These are phyloP conservation scores for Scytalidium lignicola DNA, from an alignment of 2,329 filamentous ascomycete species.

Conservation along the genomic window DNA sequence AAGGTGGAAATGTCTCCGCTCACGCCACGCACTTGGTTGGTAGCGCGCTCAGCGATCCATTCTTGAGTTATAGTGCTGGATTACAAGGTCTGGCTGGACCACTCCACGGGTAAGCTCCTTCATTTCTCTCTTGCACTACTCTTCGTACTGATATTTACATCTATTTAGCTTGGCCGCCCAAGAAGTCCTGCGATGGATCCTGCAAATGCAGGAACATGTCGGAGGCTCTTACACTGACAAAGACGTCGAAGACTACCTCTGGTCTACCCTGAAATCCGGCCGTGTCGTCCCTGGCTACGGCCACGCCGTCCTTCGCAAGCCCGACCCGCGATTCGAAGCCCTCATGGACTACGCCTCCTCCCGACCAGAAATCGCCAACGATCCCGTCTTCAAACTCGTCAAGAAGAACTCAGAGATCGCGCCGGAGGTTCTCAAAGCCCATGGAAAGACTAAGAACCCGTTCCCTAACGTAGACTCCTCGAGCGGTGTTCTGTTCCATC, in stretches of 20 bases:
- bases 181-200: conserved; percentile 93
- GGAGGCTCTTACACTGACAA: conserved; percentile 71
- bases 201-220: conserved; percentile 90
- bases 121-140: background rate
- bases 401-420: conserved; percentile 91
- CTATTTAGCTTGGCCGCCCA: conserved; percentile 73
- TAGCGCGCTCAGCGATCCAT: conserved; percentile 88
- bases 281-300: conserved; percentile 94
- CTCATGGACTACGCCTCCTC: conserved; percentile 91
- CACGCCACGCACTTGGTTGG: conserved; percentile 94
- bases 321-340: conserved; percentile 92
- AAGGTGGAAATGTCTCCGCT: conserved; percentile 95
- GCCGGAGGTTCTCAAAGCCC: conserved; percentile 82
- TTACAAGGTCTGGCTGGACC: conserved; percentile 94
- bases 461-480: conserved; percentile 95
- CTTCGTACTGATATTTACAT: conserved; percentile 4
- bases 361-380: conserved; percentile 75
- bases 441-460: conserved; percentile 98
- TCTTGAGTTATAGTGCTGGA: conserved; percentile 92
- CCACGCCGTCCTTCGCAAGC: conserved; percentile 92
- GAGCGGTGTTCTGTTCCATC: conserved; percentile 93
- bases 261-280: conserved; percentile 87
- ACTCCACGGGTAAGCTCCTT: conserved; percentile 60
- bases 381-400: conserved; percentile 91
- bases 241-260: conserved; percentile 85